Evolutionary conservation across 2,329 filamentous ascomycete species (phyloP).

Genomic region (Alternaria ventricosa): DNA sequence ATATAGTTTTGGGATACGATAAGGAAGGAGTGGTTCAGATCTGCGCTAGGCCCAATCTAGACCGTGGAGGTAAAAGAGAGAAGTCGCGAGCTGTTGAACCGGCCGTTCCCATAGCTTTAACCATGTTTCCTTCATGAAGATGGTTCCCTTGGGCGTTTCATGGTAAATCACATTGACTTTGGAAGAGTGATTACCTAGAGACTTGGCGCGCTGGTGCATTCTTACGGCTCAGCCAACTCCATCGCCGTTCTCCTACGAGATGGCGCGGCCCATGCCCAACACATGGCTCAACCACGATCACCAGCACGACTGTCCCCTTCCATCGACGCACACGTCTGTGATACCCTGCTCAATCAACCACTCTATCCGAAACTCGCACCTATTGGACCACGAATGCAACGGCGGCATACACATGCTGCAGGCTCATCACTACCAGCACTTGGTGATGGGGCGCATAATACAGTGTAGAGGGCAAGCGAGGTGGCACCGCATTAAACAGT

Average conservation of each 20-base stretch:
- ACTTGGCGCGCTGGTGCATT: background rate
- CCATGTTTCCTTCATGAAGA: background rate
- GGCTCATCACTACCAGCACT: background rate
- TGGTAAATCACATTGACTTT: background rate
- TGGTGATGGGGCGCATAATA: background rate
- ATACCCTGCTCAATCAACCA: background rate
- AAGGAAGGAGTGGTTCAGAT: background rate
- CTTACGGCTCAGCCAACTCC: background rate
- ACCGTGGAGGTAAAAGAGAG: background rate
- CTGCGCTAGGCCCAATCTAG: background rate
- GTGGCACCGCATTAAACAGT: slow-evolving; percentile 7
- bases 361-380: background rate
- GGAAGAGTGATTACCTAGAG: background rate
- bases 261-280: background rate
- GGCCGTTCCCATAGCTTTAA: background rate
- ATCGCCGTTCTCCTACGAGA: background rate
- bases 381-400: background rate
- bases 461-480: slow-evolving; percentile 1
- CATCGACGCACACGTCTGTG: background rate
- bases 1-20: background rate
- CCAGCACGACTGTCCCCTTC: background rate
- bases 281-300: background rate
- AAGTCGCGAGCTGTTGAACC: background rate
- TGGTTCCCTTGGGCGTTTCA: background rate
- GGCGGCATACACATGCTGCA: background rate